These are phyloP conservation scores for Aegilops umbellulata DNA, from an alignment of 176 grass and related monocot species.

Conservation along the genomic window DNA sequence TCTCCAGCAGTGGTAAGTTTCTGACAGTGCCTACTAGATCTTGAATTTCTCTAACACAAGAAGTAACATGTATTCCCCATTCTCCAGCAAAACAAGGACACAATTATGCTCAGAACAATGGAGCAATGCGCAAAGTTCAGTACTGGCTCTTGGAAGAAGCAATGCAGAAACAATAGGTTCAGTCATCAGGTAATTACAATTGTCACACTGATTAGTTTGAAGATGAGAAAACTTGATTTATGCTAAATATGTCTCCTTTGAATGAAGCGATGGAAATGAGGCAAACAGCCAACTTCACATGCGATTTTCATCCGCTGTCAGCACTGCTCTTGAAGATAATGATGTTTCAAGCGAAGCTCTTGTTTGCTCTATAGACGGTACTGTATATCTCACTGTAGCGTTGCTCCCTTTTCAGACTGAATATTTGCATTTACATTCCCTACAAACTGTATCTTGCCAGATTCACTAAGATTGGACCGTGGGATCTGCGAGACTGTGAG, in stretches of 20 bases:
- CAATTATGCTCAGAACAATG: slow-evolving; percentile 55
- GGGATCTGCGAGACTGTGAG: slow-evolving; percentile 42
- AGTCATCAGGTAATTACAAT: slow-evolving; percentile 57
- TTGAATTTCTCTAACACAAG: neutral
- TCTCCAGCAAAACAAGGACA: slow-evolving; percentile 50
- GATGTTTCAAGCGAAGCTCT: slow-evolving; percentile 47
- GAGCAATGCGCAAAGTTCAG: slow-evolving; percentile 54
- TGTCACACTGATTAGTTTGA: neutral
- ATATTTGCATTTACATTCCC: neutral
- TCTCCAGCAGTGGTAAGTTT: slow-evolving; percentile 51
- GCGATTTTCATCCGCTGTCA: slow-evolving; percentile 44
- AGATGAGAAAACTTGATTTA: slow-evolving; percentile 5
- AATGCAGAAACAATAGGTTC: slow-evolving; percentile 38
- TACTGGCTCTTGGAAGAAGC: slow-evolving; percentile 42
- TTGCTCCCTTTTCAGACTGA: neutral
- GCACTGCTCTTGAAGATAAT: slow-evolving; percentile 45
- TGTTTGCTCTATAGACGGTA: slow-evolving; percentile 62
- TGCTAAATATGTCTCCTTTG: slow-evolving; percentile 10
- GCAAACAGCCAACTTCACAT: slow-evolving; percentile 37
- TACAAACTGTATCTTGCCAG: slow-evolving; percentile 11
- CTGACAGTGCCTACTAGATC: neutral
- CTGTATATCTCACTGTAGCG: neutral
- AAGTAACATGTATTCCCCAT: neutral
- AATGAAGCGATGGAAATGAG: slow-evolving; percentile 63
- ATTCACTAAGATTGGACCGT: slow-evolving; percentile 45